Base-by-base conservation (phyloP, 2,329 filamentous ascomycete genomes). In the Aspergillus sp. region DNA sequence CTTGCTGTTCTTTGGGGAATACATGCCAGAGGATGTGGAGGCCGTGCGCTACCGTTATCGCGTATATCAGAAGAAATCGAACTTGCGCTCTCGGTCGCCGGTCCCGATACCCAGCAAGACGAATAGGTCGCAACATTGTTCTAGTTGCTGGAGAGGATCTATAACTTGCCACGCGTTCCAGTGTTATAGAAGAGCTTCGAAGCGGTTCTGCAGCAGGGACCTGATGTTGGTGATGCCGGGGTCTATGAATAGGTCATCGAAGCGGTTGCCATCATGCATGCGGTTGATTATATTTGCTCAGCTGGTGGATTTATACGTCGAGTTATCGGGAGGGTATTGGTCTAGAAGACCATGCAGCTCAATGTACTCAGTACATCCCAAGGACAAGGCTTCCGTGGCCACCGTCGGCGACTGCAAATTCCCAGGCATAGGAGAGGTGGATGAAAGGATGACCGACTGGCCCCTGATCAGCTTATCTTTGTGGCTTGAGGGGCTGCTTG, bases 61-160 rank as follows among this genome's bases (percentile, higher is more conserved):
- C 37, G 33, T 49, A 41, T 7, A 41, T 33, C n/a, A 38, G 13
- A 22, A 49, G 22, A 49, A 49, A 12, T 49, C 48, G 17, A 41
- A 49, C 4, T 37, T 30, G 44, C 15, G n/a, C 3, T n/a, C 10
- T n/a, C 1, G 4, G 22, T 44, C n/a, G 1, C 44, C 44, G 9
- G 15, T 46, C 7, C 37, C 25, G 3, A 49, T 19, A 9, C 15
- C 44, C 15, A 49, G 32, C 7, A 43, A n/a, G 4, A 35, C 19
- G 20, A 39, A 20, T 9, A 23, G 3, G 44, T 49, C 44, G 20
- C 43, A 46, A 9, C 12, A 37, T 23, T 49, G 7, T 17, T 49
- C 48, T 2, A 49, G 27, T 13, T 49, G 43, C 3, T 23, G 3
- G 4, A 43, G 9, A 7, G 25, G 33, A 20, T 48, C 46, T 13